These are phyloP conservation scores for Trametes cinnabarina DNA, from an alignment of 768 basidiomycete species.

Conservation along the genomic window DNA sequence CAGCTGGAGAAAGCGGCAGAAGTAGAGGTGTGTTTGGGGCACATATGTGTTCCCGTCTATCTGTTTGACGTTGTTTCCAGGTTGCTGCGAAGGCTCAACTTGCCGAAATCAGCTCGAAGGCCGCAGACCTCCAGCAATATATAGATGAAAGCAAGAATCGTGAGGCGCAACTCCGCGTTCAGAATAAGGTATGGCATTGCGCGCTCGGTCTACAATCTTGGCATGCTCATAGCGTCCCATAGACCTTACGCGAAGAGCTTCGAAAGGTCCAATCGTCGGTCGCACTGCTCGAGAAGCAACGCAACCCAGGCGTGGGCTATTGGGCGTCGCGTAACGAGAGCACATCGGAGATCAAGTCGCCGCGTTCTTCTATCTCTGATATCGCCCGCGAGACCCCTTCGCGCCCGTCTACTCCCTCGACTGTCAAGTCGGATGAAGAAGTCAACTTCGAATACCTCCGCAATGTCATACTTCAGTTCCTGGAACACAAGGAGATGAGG, in stretches of 20 bases:
- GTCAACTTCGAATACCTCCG: slow-evolving; percentile 94
- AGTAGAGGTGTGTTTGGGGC: slow-evolving; percentile 56
- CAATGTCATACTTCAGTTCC: slow-evolving; percentile 94
- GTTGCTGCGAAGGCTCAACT: slow-evolving; percentile 43
- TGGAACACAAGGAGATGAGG: slow-evolving; percentile 98
- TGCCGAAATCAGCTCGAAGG: slow-evolving; percentile 48
- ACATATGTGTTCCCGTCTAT: neutral
- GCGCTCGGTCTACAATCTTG: neutral
- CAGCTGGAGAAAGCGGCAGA: slow-evolving; percentile 51
- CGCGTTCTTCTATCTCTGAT: slow-evolving; percentile 43
- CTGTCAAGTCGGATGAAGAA: slow-evolving; percentile 72
- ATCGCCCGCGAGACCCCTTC: slow-evolving; percentile 33
- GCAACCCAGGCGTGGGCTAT: slow-evolving; percentile 93
- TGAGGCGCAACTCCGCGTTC: slow-evolving; percentile 66
- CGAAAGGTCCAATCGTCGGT: slow-evolving; percentile 95
- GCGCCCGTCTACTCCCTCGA: slow-evolving; percentile 31
- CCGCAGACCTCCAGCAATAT: slow-evolving; percentile 57
- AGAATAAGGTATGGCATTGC: slow-evolving; percentile 65
- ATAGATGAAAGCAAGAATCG: slow-evolving; percentile 71
- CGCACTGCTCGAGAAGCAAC: slow-evolving; percentile 82
- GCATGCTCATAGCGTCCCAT: neutral
- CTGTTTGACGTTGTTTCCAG: slow-evolving; percentile 29
- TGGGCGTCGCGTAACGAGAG: slow-evolving; percentile 58
- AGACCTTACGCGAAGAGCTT: slow-evolving; percentile 91
- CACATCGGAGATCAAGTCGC: slow-evolving; percentile 33